Evolutionary conservation across 2,329 filamentous ascomycete genomes (phyloP), one percentile per base, ranked within the genome.

Genomic region (Lachnellula cervina): DNA sequence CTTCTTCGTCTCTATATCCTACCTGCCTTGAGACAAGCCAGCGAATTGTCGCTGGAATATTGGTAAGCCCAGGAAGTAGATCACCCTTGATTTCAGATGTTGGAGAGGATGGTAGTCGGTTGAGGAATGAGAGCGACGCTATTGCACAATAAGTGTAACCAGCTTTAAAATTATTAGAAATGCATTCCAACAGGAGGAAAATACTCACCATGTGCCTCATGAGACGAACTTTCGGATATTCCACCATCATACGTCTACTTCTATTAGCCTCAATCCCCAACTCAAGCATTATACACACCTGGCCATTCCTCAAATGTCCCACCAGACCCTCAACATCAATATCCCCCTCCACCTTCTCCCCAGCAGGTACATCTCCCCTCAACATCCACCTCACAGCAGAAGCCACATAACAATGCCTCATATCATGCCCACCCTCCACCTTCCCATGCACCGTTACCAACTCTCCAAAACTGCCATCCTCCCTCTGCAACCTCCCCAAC

Each of bases 61-160:
- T 70, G 59, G 61, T 74, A 62, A 66, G 70, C 67, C 58, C 69
- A 64, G 69, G 38, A 14, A 19, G 8, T 60, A 64, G 49, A 69
- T 60, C 45, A 69, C 57, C 51, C 45, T 60, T 17, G 53, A 59
- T 55, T 54, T 61, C 34, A 55, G 58, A 40, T 21, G 28, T 19
- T n/a, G 46, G 23, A 4, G 56, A 43, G 5, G 50, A 51, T 60
- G 8, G 70, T 23, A 67, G 59, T 34, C 61, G 61, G n/a, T 58
- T 55, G 17, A 97, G 77, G 49, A 97, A 82, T 2, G 83, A 81
- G 5, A 97, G 76, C 4, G 90, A 87, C 11, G 83, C 85, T 52
- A 97, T 80, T 7, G 87, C 91, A 71, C 91, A 97, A 75, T 92
- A 97, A 9, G 90, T 91, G 70, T 96, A 93, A 19, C 94, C 94